Conservation (phyloP, 208 protist species). For the Acanthamoeba triangularis region DNA sequence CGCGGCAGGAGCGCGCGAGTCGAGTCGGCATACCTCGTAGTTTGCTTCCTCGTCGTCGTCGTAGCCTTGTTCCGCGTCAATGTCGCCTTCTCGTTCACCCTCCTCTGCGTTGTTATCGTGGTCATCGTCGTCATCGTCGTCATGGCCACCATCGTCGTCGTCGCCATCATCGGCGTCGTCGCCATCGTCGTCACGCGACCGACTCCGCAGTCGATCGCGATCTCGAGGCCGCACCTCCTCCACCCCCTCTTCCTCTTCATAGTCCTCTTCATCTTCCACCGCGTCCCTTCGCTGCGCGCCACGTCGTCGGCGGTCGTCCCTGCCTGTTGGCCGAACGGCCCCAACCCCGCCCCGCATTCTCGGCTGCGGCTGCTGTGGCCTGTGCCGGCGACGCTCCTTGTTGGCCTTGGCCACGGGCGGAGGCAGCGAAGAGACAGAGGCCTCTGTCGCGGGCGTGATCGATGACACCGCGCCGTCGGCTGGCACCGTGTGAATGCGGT, state of each 20-base stretch:
- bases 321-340: neutral
- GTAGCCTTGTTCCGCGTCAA: neutral
- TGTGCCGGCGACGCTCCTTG: neutral
- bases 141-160: neutral
- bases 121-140: neutral
- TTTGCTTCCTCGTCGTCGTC: neutral
- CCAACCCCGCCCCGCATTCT: neutral
- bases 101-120: neutral
- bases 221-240: neutral
- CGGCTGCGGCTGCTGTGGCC: too few species aligned
- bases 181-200: neutral
- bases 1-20: neutral
- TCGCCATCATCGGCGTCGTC: neutral
- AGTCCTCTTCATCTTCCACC: neutral
- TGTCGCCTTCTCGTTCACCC: neutral
- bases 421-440: neutral
- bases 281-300: neutral
- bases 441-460: too few species aligned
- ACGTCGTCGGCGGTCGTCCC: neutral
- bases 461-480: neutral
- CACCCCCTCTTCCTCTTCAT: neutral
- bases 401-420: neutral
- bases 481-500: constrained; percentile 17
- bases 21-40: neutral
- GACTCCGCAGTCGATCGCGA: neutral